Conservation (phyloP, 805 yeast species). For the Ogataea minuta region DNA sequence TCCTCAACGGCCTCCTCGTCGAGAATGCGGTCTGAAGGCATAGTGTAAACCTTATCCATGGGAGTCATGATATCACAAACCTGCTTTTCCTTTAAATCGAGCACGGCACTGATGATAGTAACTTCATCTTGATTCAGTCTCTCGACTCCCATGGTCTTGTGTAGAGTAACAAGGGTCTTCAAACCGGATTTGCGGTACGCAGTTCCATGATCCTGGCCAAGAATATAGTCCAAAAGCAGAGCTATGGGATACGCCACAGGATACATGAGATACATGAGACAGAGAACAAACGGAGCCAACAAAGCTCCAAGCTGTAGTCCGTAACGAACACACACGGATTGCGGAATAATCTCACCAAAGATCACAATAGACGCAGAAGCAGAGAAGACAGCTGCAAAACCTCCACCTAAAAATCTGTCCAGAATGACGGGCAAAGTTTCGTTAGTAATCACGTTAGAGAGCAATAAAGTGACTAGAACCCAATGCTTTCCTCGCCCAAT, state of each 20-base stretch:
- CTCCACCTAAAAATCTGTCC: slow-evolving; percentile 93
- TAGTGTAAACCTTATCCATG: slow-evolving; percentile 80
- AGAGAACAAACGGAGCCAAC: slow-evolving; percentile 83
- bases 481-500: slow-evolving; percentile 89
- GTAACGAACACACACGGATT: slow-evolving; percentile 86
- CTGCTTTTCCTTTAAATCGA: slow-evolving; percentile 88
- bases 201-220: slow-evolving; percentile 97
- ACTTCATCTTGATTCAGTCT: slow-evolving; percentile 92
- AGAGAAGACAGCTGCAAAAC: slow-evolving; percentile 92
- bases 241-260: slow-evolving; percentile 94
- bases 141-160: slow-evolving; percentile 93
- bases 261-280: slow-evolving; percentile 83
- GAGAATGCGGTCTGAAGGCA: slow-evolving; percentile 77
- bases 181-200: slow-evolving; percentile 89
- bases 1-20: slow-evolving; percentile 85
- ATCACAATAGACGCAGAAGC: slow-evolving; percentile 92
- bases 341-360: slow-evolving; percentile 97
- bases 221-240: slow-evolving; percentile 66
- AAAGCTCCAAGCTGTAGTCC: slow-evolving; percentile 90
- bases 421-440: slow-evolving; percentile 93
- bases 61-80: slow-evolving; percentile 93
- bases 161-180: slow-evolving; percentile 89
- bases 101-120: slow-evolving; percentile 89
- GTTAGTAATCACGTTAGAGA: slow-evolving; percentile 88
- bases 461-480: slow-evolving; percentile 85